Conservation (phyloP, 306 rosid species). For the Gastrolobium bilobum region DNA sequence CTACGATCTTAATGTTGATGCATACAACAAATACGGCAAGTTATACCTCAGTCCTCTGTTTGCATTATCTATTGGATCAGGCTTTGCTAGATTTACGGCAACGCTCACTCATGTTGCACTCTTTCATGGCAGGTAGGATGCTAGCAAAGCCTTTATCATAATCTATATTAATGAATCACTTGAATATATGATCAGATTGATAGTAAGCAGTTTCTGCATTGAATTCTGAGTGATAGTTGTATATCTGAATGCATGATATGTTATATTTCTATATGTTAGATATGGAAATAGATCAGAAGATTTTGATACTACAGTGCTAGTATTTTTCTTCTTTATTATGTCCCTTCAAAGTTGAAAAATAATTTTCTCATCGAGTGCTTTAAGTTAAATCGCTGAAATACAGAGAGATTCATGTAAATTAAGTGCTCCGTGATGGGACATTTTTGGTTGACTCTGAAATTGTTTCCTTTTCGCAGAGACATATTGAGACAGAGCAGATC, state of each 20-base stretch:
- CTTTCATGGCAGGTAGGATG: slow-evolving; percentile 81
- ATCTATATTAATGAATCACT: not conserved
- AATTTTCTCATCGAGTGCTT: not conserved
- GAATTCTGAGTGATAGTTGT: not conserved
- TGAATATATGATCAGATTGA: slow-evolving; percentile 19
- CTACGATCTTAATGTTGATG: slow-evolving; percentile 72
- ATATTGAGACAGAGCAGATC: slow-evolving; percentile 84
- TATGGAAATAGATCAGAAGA: slow-evolving; percentile 22
- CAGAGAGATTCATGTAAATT: not conserved
- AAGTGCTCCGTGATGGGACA: slow-evolving; percentile 2
- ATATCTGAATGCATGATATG: not conserved
- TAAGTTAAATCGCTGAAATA: not conserved
- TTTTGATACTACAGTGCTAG: not conserved
- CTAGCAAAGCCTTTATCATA: slow-evolving; percentile 16
- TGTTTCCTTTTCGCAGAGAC: slow-evolving; percentile 61
- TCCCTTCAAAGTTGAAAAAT: not conserved
- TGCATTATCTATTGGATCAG: slow-evolving; percentile 96
- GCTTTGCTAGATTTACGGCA: slow-evolving; percentile 93
- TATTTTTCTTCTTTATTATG: not conserved
- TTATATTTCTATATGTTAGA: slow-evolving; percentile 1
- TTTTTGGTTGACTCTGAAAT: not conserved
- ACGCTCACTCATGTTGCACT: slow-evolving; percentile 96
- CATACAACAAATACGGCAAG: slow-evolving; percentile 86
- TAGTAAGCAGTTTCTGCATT: slow-evolving; percentile 13
- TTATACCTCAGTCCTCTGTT: slow-evolving; percentile 97